A percentile compares a stretch with the other conserved stretches of the same genome.
Evolutionary conservation across 495 filamentous ascomycete genomes (phyloP).

Genomic region (Penicillium soppii): DNA sequence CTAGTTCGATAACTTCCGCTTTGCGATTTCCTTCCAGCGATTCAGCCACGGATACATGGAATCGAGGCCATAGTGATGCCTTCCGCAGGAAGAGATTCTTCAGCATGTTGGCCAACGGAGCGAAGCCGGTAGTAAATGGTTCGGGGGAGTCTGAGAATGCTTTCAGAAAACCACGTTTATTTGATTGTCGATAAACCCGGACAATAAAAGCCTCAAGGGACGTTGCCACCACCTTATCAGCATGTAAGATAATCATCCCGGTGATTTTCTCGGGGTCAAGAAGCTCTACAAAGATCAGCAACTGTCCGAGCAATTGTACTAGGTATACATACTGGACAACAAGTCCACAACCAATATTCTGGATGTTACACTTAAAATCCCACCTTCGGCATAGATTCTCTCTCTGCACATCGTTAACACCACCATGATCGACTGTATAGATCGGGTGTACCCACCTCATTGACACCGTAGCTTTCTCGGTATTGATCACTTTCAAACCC

Average conservation of each 20-base stretch:
- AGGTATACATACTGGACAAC: constrained; percentile 58
- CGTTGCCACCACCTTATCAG: constrained; percentile 81
- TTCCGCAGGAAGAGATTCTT: constrained; percentile 89
- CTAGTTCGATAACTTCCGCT: constrained; percentile 94
- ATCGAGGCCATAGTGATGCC: constrained; percentile 90
- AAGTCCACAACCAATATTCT: constrained; percentile 93
- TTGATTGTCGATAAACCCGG: constrained; percentile 88
- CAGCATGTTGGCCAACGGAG: constrained; percentile 88
- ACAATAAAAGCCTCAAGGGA: constrained; percentile 93
- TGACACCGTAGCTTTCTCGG: constrained; percentile 83
- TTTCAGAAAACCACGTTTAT: constrained; percentile 90
- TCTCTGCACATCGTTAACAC: constrained; percentile 53
- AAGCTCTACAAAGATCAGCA: constrained; percentile 47
- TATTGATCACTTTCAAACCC: constrained; percentile 89
- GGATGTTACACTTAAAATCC: constrained; percentile 94
- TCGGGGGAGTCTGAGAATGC: constrained; percentile 95
- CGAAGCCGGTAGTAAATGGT: constrained; percentile 85
- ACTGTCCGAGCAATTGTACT: not conserved
- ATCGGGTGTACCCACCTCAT: constrained; percentile 48
- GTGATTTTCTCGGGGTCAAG: constrained; percentile 83
- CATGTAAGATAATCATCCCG: constrained; percentile 84
- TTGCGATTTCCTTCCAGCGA: constrained; percentile 88
- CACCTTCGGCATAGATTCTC: constrained; percentile 84
- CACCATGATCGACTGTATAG: not conserved
- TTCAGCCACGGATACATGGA: constrained; percentile 84